Base-by-base conservation (phyloP, 305 asterid genomes). In the Fraxinus sp. region DNA sequence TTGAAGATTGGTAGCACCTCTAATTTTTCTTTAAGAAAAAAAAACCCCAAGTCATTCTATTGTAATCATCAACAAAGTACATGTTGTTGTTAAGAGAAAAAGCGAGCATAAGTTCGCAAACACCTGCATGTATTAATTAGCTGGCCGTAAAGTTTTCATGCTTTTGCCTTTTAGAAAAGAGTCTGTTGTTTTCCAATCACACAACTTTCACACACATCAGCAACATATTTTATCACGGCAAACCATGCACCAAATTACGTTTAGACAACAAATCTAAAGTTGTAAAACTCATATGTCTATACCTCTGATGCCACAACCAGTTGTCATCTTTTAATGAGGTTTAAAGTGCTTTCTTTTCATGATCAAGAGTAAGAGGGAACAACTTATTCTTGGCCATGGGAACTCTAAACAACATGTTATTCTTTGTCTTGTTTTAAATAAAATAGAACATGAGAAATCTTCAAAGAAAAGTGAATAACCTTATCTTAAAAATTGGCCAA, bases 181-280 rank as follows among this genome's bases (percentile, higher is more conserved):
- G 75, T 20, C 78, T 79, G 32, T 18, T 79, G 74, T 26, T 84
- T 80, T 1, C 82, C 82, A 76, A 55, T 28, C 64, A 79, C 59
- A 75, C 81, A 84, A 30, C 78, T 64, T 41, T 77, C 33, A 55
- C 83, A 81, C 8, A 77, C 24, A 7, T 77, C 39, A 70, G 52
- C 74, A 14, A 0, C 73, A 77, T 35, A 43, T 3, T 26, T 24
- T 16, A 68, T 68, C 14, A 13, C 18, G 83, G 77, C 28, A 76
- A 46, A 2, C 70, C 77, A 52, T 6, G 16, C 10, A 36, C 75
- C 36, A 62, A 30, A 37, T 82, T 26, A 8, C 77, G 0, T 76
- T 82, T 35, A 35, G 39, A 35, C 8, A 24, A 64, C 20, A 68
- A 68, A 2, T 22, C 26, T 7, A 68, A 68, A 14, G 26, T 55